Evolutionary conservation across 805 yeast species (phyloP).

Genomic region (Kuraishia borneana): DNA sequence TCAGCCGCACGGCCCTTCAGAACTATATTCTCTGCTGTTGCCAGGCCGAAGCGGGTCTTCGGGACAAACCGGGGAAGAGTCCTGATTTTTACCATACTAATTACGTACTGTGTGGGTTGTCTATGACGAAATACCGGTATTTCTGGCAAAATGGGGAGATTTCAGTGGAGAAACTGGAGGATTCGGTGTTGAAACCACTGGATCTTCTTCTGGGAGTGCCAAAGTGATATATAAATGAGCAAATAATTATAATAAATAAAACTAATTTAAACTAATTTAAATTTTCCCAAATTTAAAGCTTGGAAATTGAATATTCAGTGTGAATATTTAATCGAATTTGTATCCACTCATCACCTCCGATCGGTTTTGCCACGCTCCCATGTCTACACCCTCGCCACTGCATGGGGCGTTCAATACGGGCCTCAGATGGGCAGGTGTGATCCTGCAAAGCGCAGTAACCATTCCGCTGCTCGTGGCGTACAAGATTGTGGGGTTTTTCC

Average conservation of each 20-base stretch:
- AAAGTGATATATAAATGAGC: too few relatives aligned
- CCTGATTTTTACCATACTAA: constrained; percentile 91
- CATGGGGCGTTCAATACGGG: too few relatives aligned
- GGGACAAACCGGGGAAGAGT: constrained; percentile 75
- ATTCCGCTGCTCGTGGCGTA: constrained; percentile 1
- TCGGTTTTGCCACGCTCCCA: too few relatives aligned
- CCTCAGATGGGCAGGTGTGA: neutral
- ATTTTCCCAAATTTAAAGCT: too few relatives aligned
- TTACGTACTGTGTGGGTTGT: constrained; percentile 69
- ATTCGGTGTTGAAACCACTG: neutral
- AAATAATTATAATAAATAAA: too few relatives aligned
- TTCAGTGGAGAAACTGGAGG: neutral
- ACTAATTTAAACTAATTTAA: too few relatives aligned
- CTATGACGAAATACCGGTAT: constrained; percentile 40
- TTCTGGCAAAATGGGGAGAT: constrained; percentile 6
- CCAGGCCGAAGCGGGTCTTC: constrained; percentile 67
- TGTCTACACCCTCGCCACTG: too few relatives aligned
- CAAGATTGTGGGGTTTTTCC: neutral
- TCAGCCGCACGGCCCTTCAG: constrained; percentile 47
- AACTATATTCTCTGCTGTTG: constrained; percentile 68
- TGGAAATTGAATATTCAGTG: too few relatives aligned
- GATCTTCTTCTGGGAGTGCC: neutral
- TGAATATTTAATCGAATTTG: too few relatives aligned
- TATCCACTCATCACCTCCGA: too few relatives aligned
- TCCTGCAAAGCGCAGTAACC: neutral